Evolutionary conservation across 495 filamentous ascomycete genomes (phyloP).

Genomic region (Pyrenula massariospora): DNA sequence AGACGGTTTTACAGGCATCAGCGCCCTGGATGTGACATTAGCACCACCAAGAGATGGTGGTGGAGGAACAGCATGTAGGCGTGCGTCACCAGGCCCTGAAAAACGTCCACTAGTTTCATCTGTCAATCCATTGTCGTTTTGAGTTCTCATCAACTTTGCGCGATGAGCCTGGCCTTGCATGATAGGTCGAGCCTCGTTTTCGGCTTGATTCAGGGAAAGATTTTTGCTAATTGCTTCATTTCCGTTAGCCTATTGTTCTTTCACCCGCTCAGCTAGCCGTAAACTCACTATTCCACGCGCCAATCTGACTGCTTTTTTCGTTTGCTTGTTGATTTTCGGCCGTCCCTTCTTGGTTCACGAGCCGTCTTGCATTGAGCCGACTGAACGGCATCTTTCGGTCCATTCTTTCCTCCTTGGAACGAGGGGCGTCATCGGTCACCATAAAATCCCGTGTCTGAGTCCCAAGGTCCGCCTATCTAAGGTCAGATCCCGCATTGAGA

Average conservation of each 20-base stretch:
- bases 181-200: neutral
- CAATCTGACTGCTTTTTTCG: neutral
- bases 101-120: neutral
- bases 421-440: neutral
- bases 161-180: neutral
- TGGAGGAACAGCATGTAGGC: too few species aligned
- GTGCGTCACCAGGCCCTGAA: neutral
- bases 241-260: neutral
- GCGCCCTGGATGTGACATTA: too few species aligned
- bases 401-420: neutral
- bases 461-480: neutral
- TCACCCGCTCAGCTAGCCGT: neutral
- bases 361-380: neutral
- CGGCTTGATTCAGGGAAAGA: neutral
- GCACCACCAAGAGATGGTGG: too few species aligned
- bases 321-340: neutral
- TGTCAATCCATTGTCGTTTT: neutral
- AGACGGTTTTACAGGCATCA: too few species aligned
- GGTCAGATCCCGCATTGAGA: too few species aligned
- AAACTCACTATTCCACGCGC: neutral
- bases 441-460: neutral
- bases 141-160: neutral
- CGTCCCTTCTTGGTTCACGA: neutral
- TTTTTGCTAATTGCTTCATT: neutral
- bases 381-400: neutral